Base-by-base conservation (phyloP, 805 yeast species). In the Zygosaccharomyces gambellarensis region DNA sequence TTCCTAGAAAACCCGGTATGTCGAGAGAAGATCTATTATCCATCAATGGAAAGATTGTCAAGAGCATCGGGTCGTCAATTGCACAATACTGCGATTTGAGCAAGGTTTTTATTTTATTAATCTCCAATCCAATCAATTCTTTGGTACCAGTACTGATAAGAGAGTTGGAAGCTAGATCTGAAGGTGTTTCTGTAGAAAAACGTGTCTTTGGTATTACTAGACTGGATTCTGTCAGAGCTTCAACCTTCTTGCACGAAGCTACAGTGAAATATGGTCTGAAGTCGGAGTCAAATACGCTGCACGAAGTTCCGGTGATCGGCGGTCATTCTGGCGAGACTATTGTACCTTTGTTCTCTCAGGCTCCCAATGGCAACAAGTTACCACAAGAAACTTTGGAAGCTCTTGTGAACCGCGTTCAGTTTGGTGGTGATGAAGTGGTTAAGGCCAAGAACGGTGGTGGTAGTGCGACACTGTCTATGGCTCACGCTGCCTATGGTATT, bases 241-340 rank as follows among this genome's bases (percentile, higher is more conserved):
- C 97, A 48, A 85, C 89, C 68, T 89, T 88, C 69, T 71, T 84
- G 53, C 77, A 88, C 40, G 81, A 80, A 59, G 69, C 80, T 43
- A 71, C 71, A 48, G 43, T 52, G 8, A 46, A 30, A 22, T 40
- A 51, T 7, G 52, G 48, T 28, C 25, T 44, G 10, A 73, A 75
- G 36, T 65, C 63, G 36, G 64, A 67, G 54, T 76, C 87, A 45
- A 73, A 77, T 56, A 76, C 73, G 56, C 77, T 68, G 58, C 65
- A 67, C 6, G 53, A 76, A 58, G 74, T 88, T 48, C 83, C 89
- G 19, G 96, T 90, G 47, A 75, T 90, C 58, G 97, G 97, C 54
- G 97, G 97, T 46, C 97, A 90, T 76, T 87, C 96, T 29, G 97
- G 97, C 56, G 92, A 85, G 65, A 90, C 97, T 44, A 90, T 90